A percentile compares a stretch with the other conserved stretches of the same genome.
Evolutionary conservation across 371 early-diverging fungal genomes (phyloP).

Genomic region (Entomophthora muscae): DNA sequence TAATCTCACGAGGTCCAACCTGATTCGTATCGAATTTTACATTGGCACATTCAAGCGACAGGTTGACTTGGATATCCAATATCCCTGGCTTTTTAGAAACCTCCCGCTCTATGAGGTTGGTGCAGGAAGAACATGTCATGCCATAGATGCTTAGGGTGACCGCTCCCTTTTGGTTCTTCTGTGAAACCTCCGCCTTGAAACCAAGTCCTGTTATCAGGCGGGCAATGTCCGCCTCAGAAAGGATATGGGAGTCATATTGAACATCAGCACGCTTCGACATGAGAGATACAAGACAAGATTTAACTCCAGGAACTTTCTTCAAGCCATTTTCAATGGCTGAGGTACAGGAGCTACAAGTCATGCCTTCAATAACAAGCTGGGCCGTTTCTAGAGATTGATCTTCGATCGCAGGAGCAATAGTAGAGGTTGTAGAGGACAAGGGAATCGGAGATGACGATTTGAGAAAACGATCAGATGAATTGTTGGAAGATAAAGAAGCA

Average conservation of each 20-base stretch:
- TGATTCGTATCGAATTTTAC: slow-evolving; percentile 39
- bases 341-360: slow-evolving; percentile 82
- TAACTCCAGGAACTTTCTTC: slow-evolving; percentile 22
- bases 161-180: slow-evolving; percentile 15
- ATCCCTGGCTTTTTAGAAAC: slow-evolving; percentile 43
- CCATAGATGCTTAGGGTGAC: slow-evolving; percentile 68
- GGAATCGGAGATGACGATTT: not conserved
- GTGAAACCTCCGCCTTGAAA: slow-evolving; percentile 45
- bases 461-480: not conserved
- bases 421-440: not conserved
- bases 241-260: slow-evolving; percentile 17
- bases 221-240: slow-evolving; percentile 24
- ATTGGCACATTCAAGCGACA: slow-evolving; percentile 49
- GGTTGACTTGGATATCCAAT: slow-evolving; percentile 39
- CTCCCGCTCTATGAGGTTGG: slow-evolving; percentile 48
- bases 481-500: slow-evolving; percentile 7
- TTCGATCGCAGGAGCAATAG: slow-evolving; percentile 23
- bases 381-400: slow-evolving; percentile 21
- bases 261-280: slow-evolving; percentile 71
- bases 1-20: slow-evolving; percentile 60
- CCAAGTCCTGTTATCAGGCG: slow-evolving; percentile 57
- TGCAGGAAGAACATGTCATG: slow-evolving; percentile 77
- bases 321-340: slow-evolving; percentile 50
- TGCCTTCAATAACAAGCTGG: slow-evolving; percentile 39
- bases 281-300: slow-evolving; percentile 38